These are phyloP conservation scores for Penicillium sumatraense DNA, from an alignment of 2,329 filamentous ascomycete species.

Conservation along the genomic window DNA sequence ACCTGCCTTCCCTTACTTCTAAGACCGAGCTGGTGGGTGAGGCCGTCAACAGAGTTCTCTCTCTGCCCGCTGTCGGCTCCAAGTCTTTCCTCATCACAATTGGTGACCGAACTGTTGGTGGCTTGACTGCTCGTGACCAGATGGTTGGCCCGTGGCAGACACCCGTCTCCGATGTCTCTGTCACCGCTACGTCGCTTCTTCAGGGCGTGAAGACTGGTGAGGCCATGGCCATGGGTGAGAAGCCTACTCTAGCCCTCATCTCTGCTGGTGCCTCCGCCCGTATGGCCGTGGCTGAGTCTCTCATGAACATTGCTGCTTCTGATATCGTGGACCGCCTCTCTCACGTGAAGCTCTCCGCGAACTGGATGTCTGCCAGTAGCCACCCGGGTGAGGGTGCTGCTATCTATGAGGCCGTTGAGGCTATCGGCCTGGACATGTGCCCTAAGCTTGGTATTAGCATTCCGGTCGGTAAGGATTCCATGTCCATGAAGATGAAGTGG, in stretches of 20 bases:
- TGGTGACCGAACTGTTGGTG: conserved; percentile 88
- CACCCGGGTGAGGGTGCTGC: conserved; percentile 91
- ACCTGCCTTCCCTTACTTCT: conserved; percentile 62
- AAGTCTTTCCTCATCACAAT: conserved; percentile 98
- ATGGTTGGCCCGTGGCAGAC: conserved; percentile 97
- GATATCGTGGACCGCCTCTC: conserved; percentile 73
- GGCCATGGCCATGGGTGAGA: conserved; percentile 98
- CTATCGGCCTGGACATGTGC: conserved; percentile 90
- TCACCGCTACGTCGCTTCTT: conserved; percentile 81
- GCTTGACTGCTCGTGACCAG: conserved; percentile 85
- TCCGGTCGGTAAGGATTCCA: conserved; percentile 96
- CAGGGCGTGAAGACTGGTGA: conserved; percentile 78
- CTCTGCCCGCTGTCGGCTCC: conserved; percentile 87
- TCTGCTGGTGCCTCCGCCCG: conserved; percentile 86
- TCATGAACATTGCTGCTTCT: conserved; percentile 90
- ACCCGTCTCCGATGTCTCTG: conserved; percentile 90
- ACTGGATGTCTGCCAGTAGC: conserved; percentile 98
- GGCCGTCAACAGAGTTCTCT: conserved; percentile 80
- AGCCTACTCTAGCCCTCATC: conserved; percentile 85
- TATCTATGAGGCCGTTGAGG: conserved; percentile 90
- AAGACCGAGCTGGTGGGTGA: conserved; percentile 60
- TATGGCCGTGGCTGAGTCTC: conserved; percentile 93
- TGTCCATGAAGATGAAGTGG: conserved; percentile 99
- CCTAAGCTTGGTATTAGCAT: conserved; percentile 89
- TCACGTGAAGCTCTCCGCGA: conserved; percentile 86